Conservation (phyloP, 345 rosid species). For the Pistacia vera region DNA sequence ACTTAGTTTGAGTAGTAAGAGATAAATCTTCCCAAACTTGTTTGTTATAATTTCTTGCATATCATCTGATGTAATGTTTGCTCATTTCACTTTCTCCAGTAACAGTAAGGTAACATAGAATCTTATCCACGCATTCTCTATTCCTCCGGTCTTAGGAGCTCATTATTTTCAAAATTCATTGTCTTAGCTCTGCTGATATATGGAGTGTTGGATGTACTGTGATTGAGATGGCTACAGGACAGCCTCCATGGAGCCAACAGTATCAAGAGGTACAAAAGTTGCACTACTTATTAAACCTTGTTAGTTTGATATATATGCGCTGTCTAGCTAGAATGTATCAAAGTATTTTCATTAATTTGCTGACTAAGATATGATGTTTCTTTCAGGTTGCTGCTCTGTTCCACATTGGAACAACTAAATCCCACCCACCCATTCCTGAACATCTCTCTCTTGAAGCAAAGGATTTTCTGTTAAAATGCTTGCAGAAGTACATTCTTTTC, state of each 20-base stretch:
- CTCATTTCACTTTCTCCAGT: constrained; percentile 2
- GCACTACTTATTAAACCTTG: constrained; percentile 14
- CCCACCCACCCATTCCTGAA: constrained; percentile 95
- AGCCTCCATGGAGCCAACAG: constrained; percentile 98
- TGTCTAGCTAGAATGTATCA: not conserved
- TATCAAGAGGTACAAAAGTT: constrained; percentile 73
- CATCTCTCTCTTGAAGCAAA: constrained; percentile 83
- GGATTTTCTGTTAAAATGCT: constrained; percentile 81
- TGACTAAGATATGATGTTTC: constrained; percentile 16
- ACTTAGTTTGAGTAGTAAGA: not conserved
- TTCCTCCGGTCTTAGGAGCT: constrained; percentile 13
- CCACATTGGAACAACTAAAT: constrained; percentile 86
- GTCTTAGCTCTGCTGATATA: constrained; percentile 85
- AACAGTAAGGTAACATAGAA: not conserved
- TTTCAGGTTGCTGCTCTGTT: constrained; percentile 95
- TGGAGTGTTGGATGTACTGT: constrained; percentile 99
- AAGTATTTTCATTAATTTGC: constrained; percentile 19
- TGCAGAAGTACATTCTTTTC: constrained; percentile 60
- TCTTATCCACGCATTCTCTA: not conserved
- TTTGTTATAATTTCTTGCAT: not conserved
- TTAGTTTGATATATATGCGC: constrained; percentile 4
- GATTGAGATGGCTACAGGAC: constrained; percentile 98
- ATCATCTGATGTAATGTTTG: not conserved
- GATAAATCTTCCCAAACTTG: not conserved
- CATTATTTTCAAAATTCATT: constrained; percentile 24